Conservation (phyloP, 495 filamentous ascomycete species). For the Neurospora sp. region DNA sequence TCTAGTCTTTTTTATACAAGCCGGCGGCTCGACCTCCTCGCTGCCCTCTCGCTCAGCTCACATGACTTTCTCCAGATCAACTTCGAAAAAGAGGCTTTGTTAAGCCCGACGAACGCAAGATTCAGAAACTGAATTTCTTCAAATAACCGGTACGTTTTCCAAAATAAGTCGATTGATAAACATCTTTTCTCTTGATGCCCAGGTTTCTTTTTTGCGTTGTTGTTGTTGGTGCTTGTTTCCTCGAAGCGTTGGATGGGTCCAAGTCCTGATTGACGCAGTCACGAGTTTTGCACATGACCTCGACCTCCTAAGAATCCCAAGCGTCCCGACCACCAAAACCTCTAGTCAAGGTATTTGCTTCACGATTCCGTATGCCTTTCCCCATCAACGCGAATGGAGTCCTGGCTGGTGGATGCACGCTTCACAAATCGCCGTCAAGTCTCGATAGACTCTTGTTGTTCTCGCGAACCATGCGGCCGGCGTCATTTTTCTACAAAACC, state of each 20-base stretch:
- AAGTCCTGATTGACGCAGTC: slow-evolving; percentile 14
- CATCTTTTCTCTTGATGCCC: neutral
- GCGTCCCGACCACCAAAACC: neutral
- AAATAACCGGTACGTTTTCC: slow-evolving; percentile 15
- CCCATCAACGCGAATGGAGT: neutral
- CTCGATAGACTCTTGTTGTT: neutral
- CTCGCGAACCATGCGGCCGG: neutral
- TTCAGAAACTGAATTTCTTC: neutral
- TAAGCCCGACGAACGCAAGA: neutral
- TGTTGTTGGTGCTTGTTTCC: neutral
- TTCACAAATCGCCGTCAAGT: neutral
- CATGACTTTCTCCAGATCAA: slow-evolving; percentile 23
- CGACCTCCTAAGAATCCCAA: slow-evolving; percentile 13
- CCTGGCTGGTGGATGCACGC: neutral
- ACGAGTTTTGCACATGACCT: slow-evolving; percentile 32
- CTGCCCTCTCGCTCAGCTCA: slow-evolving; percentile 18
- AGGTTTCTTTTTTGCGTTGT: slow-evolving; percentile 3
- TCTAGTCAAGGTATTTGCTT: neutral
- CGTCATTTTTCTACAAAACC: neutral
- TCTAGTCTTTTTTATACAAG: slow-evolving; percentile 9
- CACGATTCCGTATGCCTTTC: neutral
- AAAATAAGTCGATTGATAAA: neutral
- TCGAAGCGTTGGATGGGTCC: slow-evolving; percentile 5
- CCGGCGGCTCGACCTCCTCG: neutral
- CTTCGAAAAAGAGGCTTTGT: slow-evolving; percentile 3